A percentile compares a stretch with the other conserved stretches of the same genome.
These are phyloP conservation scores for Suillus variegatus DNA, from an alignment of 768 basidiomycete genomes.

Conservation along the genomic window DNA sequence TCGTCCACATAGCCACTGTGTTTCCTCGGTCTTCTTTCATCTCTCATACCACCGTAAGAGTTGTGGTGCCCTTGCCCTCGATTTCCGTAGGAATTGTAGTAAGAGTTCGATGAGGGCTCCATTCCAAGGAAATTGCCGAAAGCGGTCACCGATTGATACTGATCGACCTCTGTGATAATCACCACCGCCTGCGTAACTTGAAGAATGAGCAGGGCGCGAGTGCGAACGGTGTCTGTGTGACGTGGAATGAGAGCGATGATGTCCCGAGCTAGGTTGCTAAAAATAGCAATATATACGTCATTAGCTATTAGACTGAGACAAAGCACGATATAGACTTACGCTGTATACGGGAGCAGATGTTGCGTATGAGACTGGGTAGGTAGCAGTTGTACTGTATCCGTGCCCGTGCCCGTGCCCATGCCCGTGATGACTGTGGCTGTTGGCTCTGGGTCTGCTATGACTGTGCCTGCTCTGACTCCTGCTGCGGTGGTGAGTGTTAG, in stretches of 20 bases:
- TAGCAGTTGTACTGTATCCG: slow-evolving; percentile 7
- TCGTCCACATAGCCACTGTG: slow-evolving; percentile 19
- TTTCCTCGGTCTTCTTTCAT: slow-evolving; percentile 12
- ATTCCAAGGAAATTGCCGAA: slow-evolving; percentile 41
- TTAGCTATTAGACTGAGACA: background rate
- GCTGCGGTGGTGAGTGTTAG: slow-evolving; percentile 19
- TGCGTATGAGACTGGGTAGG: slow-evolving; percentile 13
- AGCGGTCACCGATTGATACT: slow-evolving; percentile 36
- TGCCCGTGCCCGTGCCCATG: background rate
- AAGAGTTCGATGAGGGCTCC: slow-evolving; percentile 13
- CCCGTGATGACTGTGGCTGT: slow-evolving; percentile 8
- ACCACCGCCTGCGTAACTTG: background rate
- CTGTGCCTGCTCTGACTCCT: slow-evolving; percentile 12
- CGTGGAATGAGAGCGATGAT: slow-evolving; percentile 18
- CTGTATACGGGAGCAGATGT: slow-evolving; percentile 8
- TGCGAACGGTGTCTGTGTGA: slow-evolving; percentile 19
- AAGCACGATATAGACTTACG: slow-evolving; percentile 14
- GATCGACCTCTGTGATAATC: slow-evolving; percentile 17
- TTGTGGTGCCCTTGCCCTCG: slow-evolving; percentile 26
- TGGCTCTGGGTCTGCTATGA: slow-evolving; percentile 12
- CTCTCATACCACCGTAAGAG: slow-evolving; percentile 25
- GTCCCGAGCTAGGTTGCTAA: slow-evolving; percentile 25
- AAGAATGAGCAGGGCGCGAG: slow-evolving; percentile 12
- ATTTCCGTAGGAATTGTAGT: slow-evolving; percentile 15
- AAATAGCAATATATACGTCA: background rate